A percentile compares a stretch with the other conserved stretches of the same genome.
Conservation (phyloP, 495 filamentous ascomycete species). For the Podospora sp. region DNA sequence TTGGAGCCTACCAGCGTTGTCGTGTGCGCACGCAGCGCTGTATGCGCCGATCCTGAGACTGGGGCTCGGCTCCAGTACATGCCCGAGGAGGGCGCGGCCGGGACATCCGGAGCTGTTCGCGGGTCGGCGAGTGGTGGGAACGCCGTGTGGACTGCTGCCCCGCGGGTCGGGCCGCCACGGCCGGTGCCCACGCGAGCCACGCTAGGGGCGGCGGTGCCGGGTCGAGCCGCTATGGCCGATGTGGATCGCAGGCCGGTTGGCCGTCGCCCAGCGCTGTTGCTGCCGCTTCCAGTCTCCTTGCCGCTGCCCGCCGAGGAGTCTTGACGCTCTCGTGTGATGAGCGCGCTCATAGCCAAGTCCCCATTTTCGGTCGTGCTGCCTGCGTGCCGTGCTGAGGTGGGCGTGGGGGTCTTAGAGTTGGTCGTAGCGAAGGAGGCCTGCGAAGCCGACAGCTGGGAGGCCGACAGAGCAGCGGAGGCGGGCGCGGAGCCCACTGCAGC, state of each 20-base stretch:
- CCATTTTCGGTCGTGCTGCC: conserved; percentile 26
- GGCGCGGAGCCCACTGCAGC: conserved; percentile 38
- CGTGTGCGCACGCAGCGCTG: conserved; percentile 63
- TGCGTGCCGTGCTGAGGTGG: conserved; percentile 33
- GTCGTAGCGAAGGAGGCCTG: conserved; percentile 28
- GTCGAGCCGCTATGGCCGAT: conserved; percentile 53
- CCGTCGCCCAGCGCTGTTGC: conserved; percentile 30
- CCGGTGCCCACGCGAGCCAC: conserved; percentile 30
- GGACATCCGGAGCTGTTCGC: conserved; percentile 58
- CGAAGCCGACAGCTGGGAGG: conserved; percentile 28
- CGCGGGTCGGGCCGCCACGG: conserved; percentile 35
- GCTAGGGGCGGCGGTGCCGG: conserved; percentile 24
- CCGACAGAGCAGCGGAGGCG: conserved; percentile 27
- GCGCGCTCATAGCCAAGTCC: conserved; percentile 12
- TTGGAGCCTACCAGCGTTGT: conserved; percentile 62
- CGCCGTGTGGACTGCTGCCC: conserved; percentile 41
- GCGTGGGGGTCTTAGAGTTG: conserved; percentile 36
- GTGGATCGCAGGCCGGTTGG: conserved; percentile 51
- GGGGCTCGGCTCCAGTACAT: conserved; percentile 70
- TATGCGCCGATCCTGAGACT: conserved; percentile 57
- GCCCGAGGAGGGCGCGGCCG: conserved; percentile 62
- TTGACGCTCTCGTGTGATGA: conserved; percentile 36
- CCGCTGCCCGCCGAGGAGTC: conserved; percentile 47
- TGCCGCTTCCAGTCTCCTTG: conserved; percentile 30
- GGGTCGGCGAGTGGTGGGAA: conserved; percentile 62